These are phyloP conservation scores for Bruguiera parviflora DNA, from an alignment of 345 rosid species.

Conservation along the genomic window DNA sequence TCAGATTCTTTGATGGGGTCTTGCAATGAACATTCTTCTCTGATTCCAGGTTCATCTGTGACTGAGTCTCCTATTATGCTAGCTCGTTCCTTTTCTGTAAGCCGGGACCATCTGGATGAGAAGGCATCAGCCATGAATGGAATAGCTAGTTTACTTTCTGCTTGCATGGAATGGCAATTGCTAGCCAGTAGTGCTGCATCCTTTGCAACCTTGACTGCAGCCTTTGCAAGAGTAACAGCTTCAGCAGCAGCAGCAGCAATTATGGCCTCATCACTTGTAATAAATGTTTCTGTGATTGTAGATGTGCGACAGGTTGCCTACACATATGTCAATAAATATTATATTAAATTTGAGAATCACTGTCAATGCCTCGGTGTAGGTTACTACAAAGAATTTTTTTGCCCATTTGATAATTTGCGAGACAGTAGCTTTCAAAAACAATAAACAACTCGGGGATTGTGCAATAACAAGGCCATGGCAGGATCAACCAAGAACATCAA, in stretches of 20 bases:
- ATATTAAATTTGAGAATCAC: too few species aligned
- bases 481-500: slow-evolving; percentile 6
- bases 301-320: slow-evolving; percentile 58
- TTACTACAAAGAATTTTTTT: not conserved
- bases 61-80: slow-evolving; percentile 44
- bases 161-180: slow-evolving; percentile 28
- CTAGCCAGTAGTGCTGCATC: slow-evolving; percentile 61
- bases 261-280: slow-evolving; percentile 75
- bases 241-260: slow-evolving; percentile 86
- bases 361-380: too few species aligned
- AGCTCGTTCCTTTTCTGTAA: slow-evolving; percentile 56
- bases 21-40: slow-evolving; percentile 27
- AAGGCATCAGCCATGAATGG: slow-evolving; percentile 31
- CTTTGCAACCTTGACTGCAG: slow-evolving; percentile 79
- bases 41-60: slow-evolving; percentile 32
- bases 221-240: slow-evolving; percentile 89
- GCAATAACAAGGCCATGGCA: not conserved
- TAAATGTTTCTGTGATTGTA: slow-evolving; percentile 69
- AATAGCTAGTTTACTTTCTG: slow-evolving; percentile 19
- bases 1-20: slow-evolving; percentile 35
- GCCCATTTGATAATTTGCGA: not conserved
- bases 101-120: slow-evolving; percentile 40
- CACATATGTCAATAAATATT: not conserved
- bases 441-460: not conserved
- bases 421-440: not conserved